phyloP scores from a whole-genome alignment of 1,284 basidiomycete genomes.

The Nidula niveotomentosa region DNA sequence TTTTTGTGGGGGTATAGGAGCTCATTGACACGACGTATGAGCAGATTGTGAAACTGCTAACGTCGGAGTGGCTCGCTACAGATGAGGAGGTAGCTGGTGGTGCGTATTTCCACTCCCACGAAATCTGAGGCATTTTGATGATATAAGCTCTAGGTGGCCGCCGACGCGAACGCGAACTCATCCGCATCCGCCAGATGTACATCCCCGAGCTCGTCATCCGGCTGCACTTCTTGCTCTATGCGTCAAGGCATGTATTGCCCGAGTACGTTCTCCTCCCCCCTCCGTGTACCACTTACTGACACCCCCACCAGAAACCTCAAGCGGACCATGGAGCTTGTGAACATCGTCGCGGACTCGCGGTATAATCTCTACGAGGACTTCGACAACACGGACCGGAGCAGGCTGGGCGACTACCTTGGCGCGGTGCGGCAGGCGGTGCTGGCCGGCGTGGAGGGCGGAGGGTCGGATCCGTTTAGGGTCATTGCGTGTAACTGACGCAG shows the following conservation, averaged over 20 bases:
- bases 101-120: constrained; percentile 18
- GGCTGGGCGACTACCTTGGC: constrained; percentile 69
- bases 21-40: constrained; percentile 61
- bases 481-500: constrained; percentile 16
- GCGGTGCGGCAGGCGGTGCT: constrained; percentile 72
- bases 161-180: constrained; percentile 62
- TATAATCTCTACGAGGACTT: constrained; percentile 91
- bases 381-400: constrained; percentile 51
- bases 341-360: constrained; percentile 87
- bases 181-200: constrained; percentile 84
- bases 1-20: constrained; percentile 27
- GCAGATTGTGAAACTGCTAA: constrained; percentile 65
- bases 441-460: constrained; percentile 68
- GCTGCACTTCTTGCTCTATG: constrained; percentile 75
- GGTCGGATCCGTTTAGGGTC: constrained; percentile 69
- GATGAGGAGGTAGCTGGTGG: constrained; percentile 45
- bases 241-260: constrained; percentile 65
- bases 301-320: constrained; percentile 74
- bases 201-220: constrained; percentile 90
- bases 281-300: not conserved
- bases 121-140: not conserved
- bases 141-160: constrained; percentile 42
- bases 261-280: constrained; percentile 50
- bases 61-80: constrained; percentile 71
- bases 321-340: constrained; percentile 74